phyloP scores from a whole-genome alignment of 192 early-diverging fungal species.

The Coemansia sp. region DNA sequence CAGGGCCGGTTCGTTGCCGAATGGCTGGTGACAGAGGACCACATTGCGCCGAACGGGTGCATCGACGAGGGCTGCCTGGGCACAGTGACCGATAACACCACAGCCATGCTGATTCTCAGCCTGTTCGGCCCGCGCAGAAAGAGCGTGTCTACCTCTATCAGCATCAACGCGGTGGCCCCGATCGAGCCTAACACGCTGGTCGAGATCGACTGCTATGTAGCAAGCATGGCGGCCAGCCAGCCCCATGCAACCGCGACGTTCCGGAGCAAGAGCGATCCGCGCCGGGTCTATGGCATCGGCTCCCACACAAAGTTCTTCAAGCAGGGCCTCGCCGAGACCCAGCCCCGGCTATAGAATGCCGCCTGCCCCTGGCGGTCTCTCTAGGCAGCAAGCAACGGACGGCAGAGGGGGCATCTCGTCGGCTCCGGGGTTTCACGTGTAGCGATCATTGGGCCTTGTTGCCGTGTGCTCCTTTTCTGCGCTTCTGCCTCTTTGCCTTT shows the following conservation, averaged over 20 bases:
- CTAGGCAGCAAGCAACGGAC: too few relatives aligned
- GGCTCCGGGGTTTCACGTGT: too few relatives aligned
- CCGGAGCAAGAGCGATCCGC: conserved; percentile 11
- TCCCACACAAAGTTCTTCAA: conserved; percentile 35
- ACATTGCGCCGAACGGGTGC: conserved; percentile 9
- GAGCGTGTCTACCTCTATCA: conserved; percentile 26
- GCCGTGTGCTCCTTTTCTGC: too few relatives aligned
- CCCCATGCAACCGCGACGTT: conserved; percentile 29
- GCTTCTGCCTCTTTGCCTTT: too few relatives aligned
- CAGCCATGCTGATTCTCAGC: conserved; percentile 19
- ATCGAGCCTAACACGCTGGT: conserved; percentile 10
- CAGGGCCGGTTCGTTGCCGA: conserved; percentile 17
- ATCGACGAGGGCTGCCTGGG: conserved; percentile 32
- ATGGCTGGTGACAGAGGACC: conserved; percentile 24
- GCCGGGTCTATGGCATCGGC: conserved; percentile 13
- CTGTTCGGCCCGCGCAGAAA: background rate
- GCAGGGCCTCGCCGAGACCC: conserved; percentile 15
- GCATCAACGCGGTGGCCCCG: conserved; percentile 12
- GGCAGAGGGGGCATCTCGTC: too few relatives aligned
- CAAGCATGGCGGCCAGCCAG: conserved; percentile 7
- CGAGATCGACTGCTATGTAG: conserved; percentile 17
- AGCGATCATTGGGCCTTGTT: too few relatives aligned
- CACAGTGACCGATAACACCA: conserved; percentile 36
- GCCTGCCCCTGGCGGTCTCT: too few relatives aligned
- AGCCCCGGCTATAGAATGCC: conserved; percentile 10